Evolutionary conservation across 805 yeast species (phyloP), one percentile per base, ranked within the genome.

Genomic region (Wickerhamomyces queroliae): DNA sequence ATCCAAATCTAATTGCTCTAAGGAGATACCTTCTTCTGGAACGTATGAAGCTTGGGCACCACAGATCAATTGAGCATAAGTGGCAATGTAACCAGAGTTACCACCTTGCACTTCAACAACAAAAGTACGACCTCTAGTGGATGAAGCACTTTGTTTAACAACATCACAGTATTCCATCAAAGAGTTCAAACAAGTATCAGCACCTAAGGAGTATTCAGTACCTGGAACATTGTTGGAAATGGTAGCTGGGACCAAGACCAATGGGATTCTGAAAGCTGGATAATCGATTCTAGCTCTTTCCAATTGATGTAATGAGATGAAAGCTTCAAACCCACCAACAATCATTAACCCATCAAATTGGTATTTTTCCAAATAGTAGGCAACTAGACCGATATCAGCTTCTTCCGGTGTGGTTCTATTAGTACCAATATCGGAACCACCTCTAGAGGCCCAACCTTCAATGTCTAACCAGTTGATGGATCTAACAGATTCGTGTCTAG

Each of bases 101-200:
- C 95, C 95, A 53, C 95, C 95, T 66, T 84, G 95, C 23, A 80
- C 83, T 55, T 84, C 95, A 44, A 84, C 85, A 26, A 84, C 86
- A 54, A 84, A 84, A 13, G 80, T 83, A 61, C 93, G 71, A 53
- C 83, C 76, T 69, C 91, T 72, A 1, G 89, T 75, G 15, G 90
- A 82, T 13, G 86, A 74, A 10, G 95, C 93, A 25, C 83, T 74
- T 60, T 84, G 90, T 52, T 82, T 81, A 36, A 83, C 77, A n/a
- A 80, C 76, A 56, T 83, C 91, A 69, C 89, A 82, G 61, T 83
- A 83, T 40, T 76, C 70, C 59, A 81, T 77, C 55, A 83, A 66
- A 29, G 80, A 70, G 58, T 83, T 83, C 57, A 83, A 64, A 61
- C 90, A 81, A 5, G 91, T 83, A 54, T 83, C 90, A 32, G 82